Conservation (phyloP, 2,329 filamentous ascomycete species). For the Phialophora expanda region DNA sequence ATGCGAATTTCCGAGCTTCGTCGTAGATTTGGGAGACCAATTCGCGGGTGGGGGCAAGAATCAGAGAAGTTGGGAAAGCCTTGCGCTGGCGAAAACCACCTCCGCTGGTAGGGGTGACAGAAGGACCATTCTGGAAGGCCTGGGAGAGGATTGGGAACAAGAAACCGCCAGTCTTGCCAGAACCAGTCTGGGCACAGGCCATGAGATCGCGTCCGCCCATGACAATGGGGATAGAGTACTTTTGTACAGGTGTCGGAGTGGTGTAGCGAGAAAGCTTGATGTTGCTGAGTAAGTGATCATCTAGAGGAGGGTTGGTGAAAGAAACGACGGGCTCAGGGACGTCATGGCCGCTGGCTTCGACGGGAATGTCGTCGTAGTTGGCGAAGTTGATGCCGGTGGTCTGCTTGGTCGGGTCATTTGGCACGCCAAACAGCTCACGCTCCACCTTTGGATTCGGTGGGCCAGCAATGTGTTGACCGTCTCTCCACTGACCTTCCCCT, state of each 20-base stretch:
- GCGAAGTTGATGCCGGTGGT: conserved; percentile 99
- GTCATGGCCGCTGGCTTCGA: conserved; percentile 92
- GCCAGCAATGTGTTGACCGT: conserved; percentile 94
- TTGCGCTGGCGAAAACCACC: conserved; percentile 94
- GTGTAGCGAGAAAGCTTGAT: conserved; percentile 95
- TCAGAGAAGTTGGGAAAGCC: conserved; percentile 94
- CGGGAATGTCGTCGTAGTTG: conserved; percentile 99
- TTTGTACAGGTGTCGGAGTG: conserved; percentile 95
- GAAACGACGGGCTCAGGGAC: conserved; percentile 88
- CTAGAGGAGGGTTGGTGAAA: conserved; percentile 93
- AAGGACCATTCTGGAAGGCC: conserved; percentile 88
- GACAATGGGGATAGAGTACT: conserved; percentile 99
- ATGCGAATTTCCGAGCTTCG: conserved; percentile 95
- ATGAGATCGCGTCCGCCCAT: conserved; percentile 98
- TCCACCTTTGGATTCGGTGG: conserved; percentile 86
- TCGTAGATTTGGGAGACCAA: conserved; percentile 98
- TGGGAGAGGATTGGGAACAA: conserved; percentile 99
- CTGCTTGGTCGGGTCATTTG: conserved; percentile 92
- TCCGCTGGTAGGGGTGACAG: conserved; percentile 65
- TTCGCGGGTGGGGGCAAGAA: conserved; percentile 95
- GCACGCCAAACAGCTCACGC: conserved; percentile 90
- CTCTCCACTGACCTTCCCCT: conserved; percentile 94
- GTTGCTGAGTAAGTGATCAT: conserved; percentile 90
- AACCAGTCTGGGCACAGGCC: conserved; percentile 99
- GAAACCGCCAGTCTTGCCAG: conserved; percentile 99